phyloP scores from a whole-genome alignment of 805 yeast genomes.

The Schwanniomyces occidentalis region DNA sequence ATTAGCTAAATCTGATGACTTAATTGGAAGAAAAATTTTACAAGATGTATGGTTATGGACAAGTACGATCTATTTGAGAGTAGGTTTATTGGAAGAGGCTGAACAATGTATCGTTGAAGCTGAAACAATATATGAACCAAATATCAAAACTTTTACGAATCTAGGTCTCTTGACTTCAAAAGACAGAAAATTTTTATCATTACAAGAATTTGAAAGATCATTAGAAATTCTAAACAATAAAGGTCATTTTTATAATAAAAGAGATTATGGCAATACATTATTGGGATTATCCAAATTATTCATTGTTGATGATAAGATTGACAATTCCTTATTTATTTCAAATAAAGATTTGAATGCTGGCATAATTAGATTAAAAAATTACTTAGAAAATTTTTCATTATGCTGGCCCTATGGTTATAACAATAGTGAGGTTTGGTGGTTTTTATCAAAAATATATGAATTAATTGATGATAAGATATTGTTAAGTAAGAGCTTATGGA shows the following conservation, averaged over 20 bases:
- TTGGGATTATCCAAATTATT: constrained; percentile 56
- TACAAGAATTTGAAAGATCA: constrained; percentile 66
- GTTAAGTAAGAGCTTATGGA: constrained; percentile 56
- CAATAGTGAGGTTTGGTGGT: constrained; percentile 66
- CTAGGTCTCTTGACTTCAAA: constrained; percentile 48
- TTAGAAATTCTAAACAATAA: constrained; percentile 42
- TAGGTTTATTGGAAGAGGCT: constrained; percentile 57
- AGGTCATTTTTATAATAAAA: constrained; percentile 21
- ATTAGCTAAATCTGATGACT: constrained; percentile 1
- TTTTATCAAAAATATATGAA: constrained; percentile 63
- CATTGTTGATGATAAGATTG: constrained; percentile 38
- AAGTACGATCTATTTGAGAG: constrained; percentile 59
- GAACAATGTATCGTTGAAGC: constrained; percentile 76
- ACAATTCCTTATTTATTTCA: constrained; percentile 48
- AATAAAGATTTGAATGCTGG: constrained; percentile 61
- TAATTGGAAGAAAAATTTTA: constrained; percentile 38
- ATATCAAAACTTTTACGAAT: constrained; percentile 49
- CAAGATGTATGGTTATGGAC: constrained; percentile 78
- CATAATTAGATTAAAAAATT: constrained; percentile 52
- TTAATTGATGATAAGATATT: constrained; percentile 49
- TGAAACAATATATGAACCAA: constrained; percentile 46
- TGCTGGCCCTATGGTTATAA: constrained; percentile 44
- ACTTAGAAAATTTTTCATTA: constrained; percentile 37
- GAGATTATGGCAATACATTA: constrained; percentile 50
- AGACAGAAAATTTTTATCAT: constrained; percentile 47